Evolutionary conservation across 2,329 filamentous ascomycete genomes (phyloP).

Genomic region (Pyrenophora tritici-repentis): DNA sequence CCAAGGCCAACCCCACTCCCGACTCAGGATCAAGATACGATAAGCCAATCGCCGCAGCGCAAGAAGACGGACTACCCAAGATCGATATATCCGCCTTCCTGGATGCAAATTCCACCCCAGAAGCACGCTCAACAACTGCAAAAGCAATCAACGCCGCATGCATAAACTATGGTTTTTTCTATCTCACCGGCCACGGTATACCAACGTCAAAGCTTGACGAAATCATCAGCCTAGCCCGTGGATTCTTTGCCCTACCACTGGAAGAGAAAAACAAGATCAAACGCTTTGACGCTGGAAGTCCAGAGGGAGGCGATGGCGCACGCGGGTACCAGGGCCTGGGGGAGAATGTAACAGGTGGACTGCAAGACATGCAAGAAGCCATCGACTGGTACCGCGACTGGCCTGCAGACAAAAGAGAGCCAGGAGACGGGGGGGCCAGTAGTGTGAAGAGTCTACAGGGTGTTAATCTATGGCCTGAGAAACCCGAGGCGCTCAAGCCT

Average conservation of each 20-base stretch:
- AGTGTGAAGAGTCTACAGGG: slow-evolving; percentile 46
- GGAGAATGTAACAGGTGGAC: slow-evolving; percentile 45
- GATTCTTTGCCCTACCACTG: slow-evolving; percentile 41
- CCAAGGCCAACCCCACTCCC: slow-evolving; percentile 29
- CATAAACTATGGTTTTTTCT: slow-evolving; percentile 50
- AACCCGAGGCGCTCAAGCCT: slow-evolving; percentile 33
- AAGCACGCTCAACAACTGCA: slow-evolving; percentile 31
- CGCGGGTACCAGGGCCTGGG: slow-evolving; percentile 47
- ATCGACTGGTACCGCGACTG: slow-evolving; percentile 49
- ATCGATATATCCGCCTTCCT: slow-evolving; percentile 51
- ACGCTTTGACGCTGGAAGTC: slow-evolving; percentile 39
- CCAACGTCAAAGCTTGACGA: slow-evolving; percentile 29
- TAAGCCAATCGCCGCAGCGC: slow-evolving; percentile 19
- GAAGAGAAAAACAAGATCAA: slow-evolving; percentile 43
- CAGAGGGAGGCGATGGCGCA: slow-evolving; percentile 44
- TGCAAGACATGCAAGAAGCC: slow-evolving; percentile 47
- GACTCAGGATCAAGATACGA: slow-evolving; percentile 12
- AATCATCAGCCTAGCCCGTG: slow-evolving; percentile 39
- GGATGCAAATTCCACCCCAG: slow-evolving; percentile 17
- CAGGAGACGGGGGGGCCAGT: slow-evolving; percentile 20
- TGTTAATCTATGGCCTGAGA: slow-evolving; percentile 50
- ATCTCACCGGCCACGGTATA: slow-evolving; percentile 51
- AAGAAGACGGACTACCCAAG: slow-evolving; percentile 41
- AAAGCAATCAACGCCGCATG: slow-evolving; percentile 45
- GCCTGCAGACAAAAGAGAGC: slow-evolving; percentile 22